A percentile compares a stretch with the other conserved stretches of the same genome.
phyloP scores from a whole-genome alignment of 768 basidiomycete genomes.

The Termitomyces sp. region DNA sequence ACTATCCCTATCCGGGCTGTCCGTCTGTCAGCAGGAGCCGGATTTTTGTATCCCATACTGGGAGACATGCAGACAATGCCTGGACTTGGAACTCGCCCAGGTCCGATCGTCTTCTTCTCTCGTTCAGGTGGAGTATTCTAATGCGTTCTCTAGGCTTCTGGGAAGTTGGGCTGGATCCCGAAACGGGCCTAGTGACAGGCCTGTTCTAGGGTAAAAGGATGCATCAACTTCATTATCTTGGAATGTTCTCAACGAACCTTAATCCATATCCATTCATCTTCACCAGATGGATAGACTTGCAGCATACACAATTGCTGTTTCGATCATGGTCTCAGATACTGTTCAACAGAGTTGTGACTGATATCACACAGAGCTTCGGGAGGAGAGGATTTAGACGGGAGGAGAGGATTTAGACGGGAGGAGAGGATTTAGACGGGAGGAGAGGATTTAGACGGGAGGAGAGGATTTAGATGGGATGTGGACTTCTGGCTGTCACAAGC shows the following conservation, averaged over 20 bases:
- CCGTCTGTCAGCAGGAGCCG: conserved; percentile 86
- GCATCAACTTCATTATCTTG: neutral
- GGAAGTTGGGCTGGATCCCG: conserved; percentile 80
- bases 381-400: too few species aligned
- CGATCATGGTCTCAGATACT: conserved; percentile 9
- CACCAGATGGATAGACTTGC: conserved; percentile 13
- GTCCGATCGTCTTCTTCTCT: conserved; percentile 26
- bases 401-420: neutral
- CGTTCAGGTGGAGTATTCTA: conserved; percentile 4
- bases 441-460: too few species aligned
- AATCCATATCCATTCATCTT: conserved; percentile 6
- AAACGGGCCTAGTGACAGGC: conserved; percentile 79
- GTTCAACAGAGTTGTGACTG: conserved; percentile 13
- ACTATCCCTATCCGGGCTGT: conserved; percentile 88
- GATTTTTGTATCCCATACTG: conserved; percentile 93
- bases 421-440: neutral
- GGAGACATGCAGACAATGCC: conserved; percentile 99
- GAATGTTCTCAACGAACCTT: conserved; percentile 20
- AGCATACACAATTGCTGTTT: conserved; percentile 1
- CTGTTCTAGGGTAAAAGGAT: conserved; percentile 54
- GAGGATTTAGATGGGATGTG: conserved; percentile 1
- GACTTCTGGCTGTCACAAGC: neutral
- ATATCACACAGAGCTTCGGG: conserved; percentile 3
- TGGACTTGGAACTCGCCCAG: conserved; percentile 88
- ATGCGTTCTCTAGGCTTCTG: conserved; percentile 60